These are phyloP conservation scores for Quercus suber DNA, from an alignment of 306 rosid genomes.

Conservation along the genomic window DNA sequence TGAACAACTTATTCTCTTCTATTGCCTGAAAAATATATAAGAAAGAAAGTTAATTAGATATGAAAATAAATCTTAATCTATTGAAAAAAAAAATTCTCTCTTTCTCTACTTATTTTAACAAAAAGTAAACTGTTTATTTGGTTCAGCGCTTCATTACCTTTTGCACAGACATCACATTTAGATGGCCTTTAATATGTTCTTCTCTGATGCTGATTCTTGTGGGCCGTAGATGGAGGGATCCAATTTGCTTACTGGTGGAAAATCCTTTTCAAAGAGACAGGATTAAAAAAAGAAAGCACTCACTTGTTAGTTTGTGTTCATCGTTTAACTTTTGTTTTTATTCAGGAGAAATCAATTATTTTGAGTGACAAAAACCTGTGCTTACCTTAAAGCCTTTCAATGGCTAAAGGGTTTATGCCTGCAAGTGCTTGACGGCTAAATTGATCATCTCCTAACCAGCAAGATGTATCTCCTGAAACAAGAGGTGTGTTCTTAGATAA, in stretches of 20 bases:
- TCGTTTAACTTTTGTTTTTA: background rate
- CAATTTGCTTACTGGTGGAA: conserved; percentile 51
- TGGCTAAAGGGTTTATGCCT: conserved; percentile 4
- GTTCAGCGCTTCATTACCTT: conserved; percentile 21
- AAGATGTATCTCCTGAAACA: background rate
- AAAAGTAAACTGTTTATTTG: no score
- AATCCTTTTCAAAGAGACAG: conserved; percentile 24
- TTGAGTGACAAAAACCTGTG: background rate
- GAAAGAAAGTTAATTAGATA: background rate
- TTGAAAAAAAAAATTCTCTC: background rate
- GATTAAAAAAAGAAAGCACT: background rate
- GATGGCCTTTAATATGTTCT: conserved; percentile 41
- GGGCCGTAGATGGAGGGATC: conserved; percentile 46
- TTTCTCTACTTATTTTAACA: background rate
- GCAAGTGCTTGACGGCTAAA: conserved; percentile 14
- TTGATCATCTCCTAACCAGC: background rate
- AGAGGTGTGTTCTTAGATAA: background rate
- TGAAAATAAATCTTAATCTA: background rate
- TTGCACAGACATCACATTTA: conserved; percentile 42
- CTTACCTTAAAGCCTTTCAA: conserved; percentile 7
- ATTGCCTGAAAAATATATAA: conserved; percentile 26
- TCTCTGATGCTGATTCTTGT: conserved; percentile 44
- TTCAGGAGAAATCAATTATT: background rate
- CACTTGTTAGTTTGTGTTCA: background rate
- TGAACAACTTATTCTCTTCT: conserved; percentile 35